A percentile compares a stretch with the other conserved stretches of the same genome.
Conservation (phyloP, 2,329 filamentous ascomycete genomes). For the Alternaria novae-zelandiae region DNA sequence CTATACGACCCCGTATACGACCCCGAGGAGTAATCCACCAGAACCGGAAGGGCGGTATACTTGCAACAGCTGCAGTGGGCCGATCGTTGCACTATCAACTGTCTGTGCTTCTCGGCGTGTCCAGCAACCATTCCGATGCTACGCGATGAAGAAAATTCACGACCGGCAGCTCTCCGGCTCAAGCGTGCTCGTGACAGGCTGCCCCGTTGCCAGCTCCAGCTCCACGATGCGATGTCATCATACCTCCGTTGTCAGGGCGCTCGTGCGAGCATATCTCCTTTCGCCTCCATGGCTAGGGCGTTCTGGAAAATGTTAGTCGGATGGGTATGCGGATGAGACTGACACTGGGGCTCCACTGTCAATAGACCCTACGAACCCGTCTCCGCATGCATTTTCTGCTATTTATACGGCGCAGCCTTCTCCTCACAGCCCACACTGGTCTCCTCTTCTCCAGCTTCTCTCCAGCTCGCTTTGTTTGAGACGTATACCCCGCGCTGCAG, state of each 20-base stretch:
- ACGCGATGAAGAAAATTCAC: constrained; percentile 18
- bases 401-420: constrained; percentile 25
- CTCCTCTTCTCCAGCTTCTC: constrained; percentile 24
- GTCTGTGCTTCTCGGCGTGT: constrained; percentile 18
- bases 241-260: constrained; percentile 24
- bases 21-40: neutral
- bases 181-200: constrained; percentile 13
- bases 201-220: constrained; percentile 10
- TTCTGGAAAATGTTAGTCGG: constrained; percentile 20
- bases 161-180: constrained; percentile 14
- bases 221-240: constrained; percentile 28
- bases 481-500: constrained; percentile 9
- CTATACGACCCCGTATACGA: neutral
- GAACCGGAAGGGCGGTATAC: constrained; percentile 1
- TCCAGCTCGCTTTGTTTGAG: constrained; percentile 15
- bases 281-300: constrained; percentile 14
- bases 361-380: constrained; percentile 18
- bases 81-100: constrained; percentile 11
- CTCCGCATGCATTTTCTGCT: constrained; percentile 21
- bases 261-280: constrained; percentile 23
- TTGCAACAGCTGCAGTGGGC: constrained; percentile 17
- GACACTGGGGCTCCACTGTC: constrained; percentile 32
- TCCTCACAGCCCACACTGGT: constrained; percentile 27
- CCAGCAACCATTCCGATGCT: constrained; percentile 19
- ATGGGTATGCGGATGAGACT: constrained; percentile 20